Conservation (phyloP, 768 basidiomycete species). For the Clathrus columnatus region DNA sequence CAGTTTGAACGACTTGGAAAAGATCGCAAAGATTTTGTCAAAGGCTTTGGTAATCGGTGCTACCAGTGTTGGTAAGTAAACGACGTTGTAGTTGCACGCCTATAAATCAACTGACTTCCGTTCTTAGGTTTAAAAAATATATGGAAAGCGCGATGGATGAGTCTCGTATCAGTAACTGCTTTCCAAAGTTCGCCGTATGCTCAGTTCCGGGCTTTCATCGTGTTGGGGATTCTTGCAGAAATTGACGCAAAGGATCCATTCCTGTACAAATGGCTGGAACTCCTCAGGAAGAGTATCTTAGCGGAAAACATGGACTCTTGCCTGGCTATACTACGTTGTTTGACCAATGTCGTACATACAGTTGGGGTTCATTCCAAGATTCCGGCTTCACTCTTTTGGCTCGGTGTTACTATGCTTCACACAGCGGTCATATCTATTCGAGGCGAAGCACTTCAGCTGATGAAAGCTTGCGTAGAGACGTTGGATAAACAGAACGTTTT, state of each 20-base stretch:
- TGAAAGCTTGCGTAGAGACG: slow-evolving; percentile 55
- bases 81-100: background rate
- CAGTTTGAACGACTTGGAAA: slow-evolving; percentile 57
- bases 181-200: slow-evolving; percentile 84
- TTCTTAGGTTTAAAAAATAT: slow-evolving; percentile 65
- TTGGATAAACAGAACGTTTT: slow-evolving; percentile 57
- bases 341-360: slow-evolving; percentile 67
- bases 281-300: slow-evolving; percentile 61
- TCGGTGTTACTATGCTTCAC: slow-evolving; percentile 76
- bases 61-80: slow-evolving; percentile 50
- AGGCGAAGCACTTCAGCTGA: slow-evolving; percentile 56
- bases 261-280: slow-evolving; percentile 86
- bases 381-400: slow-evolving; percentile 72
- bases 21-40: slow-evolving; percentile 52
- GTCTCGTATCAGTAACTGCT: slow-evolving; percentile 74
- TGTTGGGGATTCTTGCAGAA: slow-evolving; percentile 66
- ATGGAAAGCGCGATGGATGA: slow-evolving; percentile 93
- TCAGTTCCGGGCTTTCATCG: slow-evolving; percentile 81
- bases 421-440: slow-evolving; percentile 61
- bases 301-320: slow-evolving; percentile 62
- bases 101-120: slow-evolving; percentile 11
- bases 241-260: slow-evolving; percentile 88
- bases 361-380: slow-evolving; percentile 64
- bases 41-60: slow-evolving; percentile 56
- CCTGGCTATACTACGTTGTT: slow-evolving; percentile 81